These are phyloP conservation scores for Evansstolkia leycettana DNA, from an alignment of 495 filamentous ascomycete genomes.

Conservation along the genomic window DNA sequence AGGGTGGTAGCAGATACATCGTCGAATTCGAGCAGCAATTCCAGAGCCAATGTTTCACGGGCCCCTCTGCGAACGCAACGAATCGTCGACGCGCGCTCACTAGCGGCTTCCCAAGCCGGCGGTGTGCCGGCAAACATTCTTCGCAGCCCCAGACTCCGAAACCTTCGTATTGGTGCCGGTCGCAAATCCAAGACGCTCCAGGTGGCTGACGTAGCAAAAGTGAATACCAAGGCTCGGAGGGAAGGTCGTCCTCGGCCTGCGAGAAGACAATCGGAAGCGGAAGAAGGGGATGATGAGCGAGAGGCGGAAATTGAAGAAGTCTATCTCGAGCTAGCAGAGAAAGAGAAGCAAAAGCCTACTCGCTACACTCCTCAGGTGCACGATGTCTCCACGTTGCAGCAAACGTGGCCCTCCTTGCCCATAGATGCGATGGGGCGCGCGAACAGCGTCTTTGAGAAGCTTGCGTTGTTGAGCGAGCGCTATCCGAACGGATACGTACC, in stretches of 20 bases:
- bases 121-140: constrained; percentile 22
- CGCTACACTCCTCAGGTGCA: constrained; percentile 24
- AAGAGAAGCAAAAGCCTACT: constrained; percentile 16
- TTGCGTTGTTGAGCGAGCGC: constrained; percentile 22
- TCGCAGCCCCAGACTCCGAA: constrained; percentile 17
- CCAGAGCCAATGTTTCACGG: too few species aligned
- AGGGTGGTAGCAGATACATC: too few species aligned
- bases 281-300: constrained; percentile 13
- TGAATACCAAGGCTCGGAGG: constrained; percentile 4
- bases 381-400: constrained; percentile 16
- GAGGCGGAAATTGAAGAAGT: constrained; percentile 19
- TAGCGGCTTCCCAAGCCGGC: constrained; percentile 20
- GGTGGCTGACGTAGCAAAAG: constrained; percentile 1
- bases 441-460: constrained; percentile 25
- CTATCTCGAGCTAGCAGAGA: constrained; percentile 18
- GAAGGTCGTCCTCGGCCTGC: constrained; percentile 4
- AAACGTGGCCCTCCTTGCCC: constrained; percentile 34
- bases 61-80: too few species aligned
- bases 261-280: constrained; percentile 6
- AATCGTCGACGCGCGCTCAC: constrained; percentile 28
- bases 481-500: constrained; percentile 27
- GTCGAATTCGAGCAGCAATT: too few species aligned
- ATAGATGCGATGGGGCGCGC: constrained; percentile 14
- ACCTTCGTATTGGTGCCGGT: constrained; percentile 6
- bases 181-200: constrained; percentile 11